Conservation (phyloP, 441 rosid species). For the Eruca vesicaria region DNA sequence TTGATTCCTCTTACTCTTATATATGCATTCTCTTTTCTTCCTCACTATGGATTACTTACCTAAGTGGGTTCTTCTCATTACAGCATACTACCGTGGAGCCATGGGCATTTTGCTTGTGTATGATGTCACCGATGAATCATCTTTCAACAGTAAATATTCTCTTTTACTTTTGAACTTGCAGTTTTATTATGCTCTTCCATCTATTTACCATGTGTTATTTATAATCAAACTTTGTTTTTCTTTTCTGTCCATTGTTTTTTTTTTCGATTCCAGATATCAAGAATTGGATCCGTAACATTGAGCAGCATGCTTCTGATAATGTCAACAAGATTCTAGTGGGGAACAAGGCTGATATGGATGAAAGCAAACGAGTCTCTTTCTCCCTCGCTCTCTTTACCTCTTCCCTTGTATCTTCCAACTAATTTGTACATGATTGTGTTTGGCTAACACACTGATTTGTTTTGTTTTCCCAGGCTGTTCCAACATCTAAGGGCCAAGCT, state of each 20-base stretch:
- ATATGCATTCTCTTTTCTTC: background rate
- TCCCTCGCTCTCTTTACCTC: background rate
- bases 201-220: background rate
- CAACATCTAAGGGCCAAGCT: slow-evolving; percentile 86
- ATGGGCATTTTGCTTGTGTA: slow-evolving; percentile 97
- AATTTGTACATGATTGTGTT: background rate
- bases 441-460: background rate
- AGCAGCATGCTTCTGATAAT: slow-evolving; percentile 86
- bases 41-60: background rate
- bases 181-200: background rate
- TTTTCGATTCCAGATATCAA: slow-evolving; percentile 53
- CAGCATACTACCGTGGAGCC: slow-evolving; percentile 97
- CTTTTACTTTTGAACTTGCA: slow-evolving; percentile 25
- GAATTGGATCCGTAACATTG: slow-evolving; percentile 90
- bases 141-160: slow-evolving; percentile 77
- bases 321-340: slow-evolving; percentile 91
- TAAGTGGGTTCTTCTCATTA: slow-evolving; percentile 31
- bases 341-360: slow-evolving; percentile 95
- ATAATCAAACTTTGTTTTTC: background rate
- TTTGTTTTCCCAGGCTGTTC: slow-evolving; percentile 58
- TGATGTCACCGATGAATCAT: slow-evolving; percentile 94
- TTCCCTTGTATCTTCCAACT: background rate
- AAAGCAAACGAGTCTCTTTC: slow-evolving; percentile 74
- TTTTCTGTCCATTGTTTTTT: background rate
- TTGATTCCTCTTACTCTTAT: background rate